These are phyloP conservation scores for Jaenimonas drosophilae DNA, from an alignment of 208 protist genomes.

Conservation along the genomic window DNA sequence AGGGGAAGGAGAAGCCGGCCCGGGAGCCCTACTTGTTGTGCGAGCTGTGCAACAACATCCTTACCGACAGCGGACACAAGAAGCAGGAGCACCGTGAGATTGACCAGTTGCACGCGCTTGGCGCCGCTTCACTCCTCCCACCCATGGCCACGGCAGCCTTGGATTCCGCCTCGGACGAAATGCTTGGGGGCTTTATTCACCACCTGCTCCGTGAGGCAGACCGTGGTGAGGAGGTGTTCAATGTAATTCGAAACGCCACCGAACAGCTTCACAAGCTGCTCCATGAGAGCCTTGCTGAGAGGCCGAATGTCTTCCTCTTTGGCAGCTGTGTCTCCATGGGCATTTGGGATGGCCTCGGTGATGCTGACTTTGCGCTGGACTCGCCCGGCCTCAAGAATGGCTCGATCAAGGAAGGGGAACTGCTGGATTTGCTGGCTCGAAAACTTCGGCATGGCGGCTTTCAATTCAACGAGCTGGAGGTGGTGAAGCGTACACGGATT, in stretches of 20 bases:
- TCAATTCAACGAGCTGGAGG: constrained; percentile 46
- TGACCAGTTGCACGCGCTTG: neutral
- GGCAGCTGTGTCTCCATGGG: constrained; percentile 67
- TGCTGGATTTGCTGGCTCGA: constrained; percentile 8
- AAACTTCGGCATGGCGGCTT: constrained; percentile 45
- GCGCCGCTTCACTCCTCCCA: no score
- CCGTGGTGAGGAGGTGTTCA: constrained; percentile 29
- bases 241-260: constrained; percentile 24
- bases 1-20: neutral
- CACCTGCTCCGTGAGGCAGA: constrained; percentile 21
- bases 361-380: constrained; percentile 61
- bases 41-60: constrained; percentile 25
- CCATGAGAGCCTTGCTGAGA: neutral
- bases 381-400: neutral
- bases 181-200: constrained; percentile 24
- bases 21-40: constrained; percentile 18
- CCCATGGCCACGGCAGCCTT: no score
- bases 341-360: constrained; percentile 64
- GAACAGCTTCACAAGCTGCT: constrained; percentile 29
- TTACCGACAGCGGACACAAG: constrained; percentile 6
- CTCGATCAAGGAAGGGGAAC: neutral
- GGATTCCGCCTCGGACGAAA: no score
- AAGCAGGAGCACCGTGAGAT: constrained; percentile 21
- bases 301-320: constrained; percentile 41
- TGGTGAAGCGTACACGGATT: constrained; percentile 36